Evolutionary conservation across 2,329 filamentous ascomycete species (phyloP).

Genomic region (Coniochaeta sp.): DNA sequence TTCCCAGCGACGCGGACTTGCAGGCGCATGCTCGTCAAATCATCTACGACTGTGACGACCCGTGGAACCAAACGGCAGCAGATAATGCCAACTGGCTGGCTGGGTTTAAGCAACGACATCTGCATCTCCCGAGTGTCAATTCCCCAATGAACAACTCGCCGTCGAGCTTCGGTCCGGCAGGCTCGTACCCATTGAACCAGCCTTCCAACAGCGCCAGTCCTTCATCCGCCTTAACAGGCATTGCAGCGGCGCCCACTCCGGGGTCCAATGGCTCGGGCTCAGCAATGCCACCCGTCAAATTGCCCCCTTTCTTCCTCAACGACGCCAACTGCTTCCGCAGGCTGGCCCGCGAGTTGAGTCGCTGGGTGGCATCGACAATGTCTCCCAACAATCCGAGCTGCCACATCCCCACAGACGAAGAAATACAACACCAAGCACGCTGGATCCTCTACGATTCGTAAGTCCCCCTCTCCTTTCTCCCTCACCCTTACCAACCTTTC

Average conservation of each 20-base stretch:
- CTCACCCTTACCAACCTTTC: background rate
- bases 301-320: conserved; percentile 42
- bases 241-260: background rate
- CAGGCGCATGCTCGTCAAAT: conserved; percentile 52
- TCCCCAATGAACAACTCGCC: conserved; percentile 10
- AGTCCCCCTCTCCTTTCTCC: conserved; percentile 17
- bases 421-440: conserved; percentile 56
- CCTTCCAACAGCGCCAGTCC: background rate
- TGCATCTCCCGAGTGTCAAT: conserved; percentile 15
- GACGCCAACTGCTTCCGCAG: conserved; percentile 55
- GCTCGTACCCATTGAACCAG: background rate
- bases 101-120: conserved; percentile 43
- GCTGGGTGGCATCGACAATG: conserved; percentile 46
- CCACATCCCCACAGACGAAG: conserved; percentile 53
- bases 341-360: conserved; percentile 43
- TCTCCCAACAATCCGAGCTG: conserved; percentile 53
- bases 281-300: conserved; percentile 12
- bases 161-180: conserved; percentile 1
- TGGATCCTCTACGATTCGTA: conserved; percentile 58
- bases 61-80: conserved; percentile 57
- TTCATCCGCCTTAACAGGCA: background rate
- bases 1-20: conserved; percentile 46
- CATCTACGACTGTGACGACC: conserved; percentile 55
- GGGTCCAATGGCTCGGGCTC: background rate
- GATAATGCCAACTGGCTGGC: conserved; percentile 48